Evolutionary conservation across 2,329 filamentous ascomycete genomes (phyloP), one percentile per base, ranked within the genome.

Genomic region (Colletotrichum karsti): DNA sequence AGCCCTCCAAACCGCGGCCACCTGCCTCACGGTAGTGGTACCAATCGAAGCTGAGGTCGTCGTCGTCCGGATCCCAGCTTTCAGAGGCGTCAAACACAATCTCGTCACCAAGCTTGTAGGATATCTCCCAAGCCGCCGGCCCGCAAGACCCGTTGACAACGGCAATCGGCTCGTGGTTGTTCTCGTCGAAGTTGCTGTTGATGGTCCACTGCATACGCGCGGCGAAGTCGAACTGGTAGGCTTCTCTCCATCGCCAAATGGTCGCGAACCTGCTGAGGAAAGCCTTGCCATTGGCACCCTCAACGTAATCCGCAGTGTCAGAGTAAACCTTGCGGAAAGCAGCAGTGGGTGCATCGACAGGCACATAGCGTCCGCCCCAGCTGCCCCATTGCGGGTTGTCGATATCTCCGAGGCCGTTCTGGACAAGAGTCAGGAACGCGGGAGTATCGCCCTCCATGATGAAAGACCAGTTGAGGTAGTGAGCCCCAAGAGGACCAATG

Each of bases 381-480:
- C 80, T 81, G 3, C 84, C 84, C 50, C 77, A 86, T 8, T 80
- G 74, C 0, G 84, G 84, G 41, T 79, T 77, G 33, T 85, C 82
- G 0, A 81, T 78, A 13, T 79, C 76, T 24, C 82, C 81, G 0
- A 86, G 77, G 2, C 83, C 83, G 60, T 85, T 85, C 46, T 83
- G 82, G n/a, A 84, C 80, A 0, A 82, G 77, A 66, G 83, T 84
- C 12, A 87, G 77, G 55, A 86, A 83, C 0, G 84, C 82, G 0
- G 84, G 85, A 1, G 82, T 84, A 63, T 85, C 84, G 24, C 84
- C 83, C 72, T 90, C 87, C 28, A 82, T 80, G 62, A 87, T 87
- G 70, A 80, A 87, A 5, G 81, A 72, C 50, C 81, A 81, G 62
- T 86, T 75, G 0, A 82, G 84, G 60, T 86, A 86, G 2, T 74